Conservation (phyloP, 2,329 filamentous ascomycete species). For the Talaromyces sp. region DNA sequence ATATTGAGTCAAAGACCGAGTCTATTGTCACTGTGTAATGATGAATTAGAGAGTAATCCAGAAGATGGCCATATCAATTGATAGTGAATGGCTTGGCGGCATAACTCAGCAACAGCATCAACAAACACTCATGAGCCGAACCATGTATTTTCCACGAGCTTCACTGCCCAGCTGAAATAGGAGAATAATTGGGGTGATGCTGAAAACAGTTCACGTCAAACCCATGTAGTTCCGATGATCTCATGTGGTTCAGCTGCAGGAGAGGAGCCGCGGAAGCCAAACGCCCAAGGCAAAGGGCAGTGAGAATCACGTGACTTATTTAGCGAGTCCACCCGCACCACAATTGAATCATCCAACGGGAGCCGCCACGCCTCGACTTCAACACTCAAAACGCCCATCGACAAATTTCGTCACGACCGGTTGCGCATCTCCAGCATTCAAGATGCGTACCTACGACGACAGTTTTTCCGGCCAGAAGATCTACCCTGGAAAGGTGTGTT, state of each 20-base stretch:
- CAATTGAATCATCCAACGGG: slow-evolving; percentile 30
- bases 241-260: not conserved
- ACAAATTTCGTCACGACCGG: slow-evolving; percentile 33
- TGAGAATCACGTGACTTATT: slow-evolving; percentile 37
- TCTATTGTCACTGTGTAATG: not conserved
- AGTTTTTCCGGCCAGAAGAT: slow-evolving; percentile 73
- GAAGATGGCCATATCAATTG: not conserved
- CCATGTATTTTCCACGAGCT: not conserved
- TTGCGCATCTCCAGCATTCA: slow-evolving; percentile 48
- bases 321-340: slow-evolving; percentile 39
- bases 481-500: slow-evolving; percentile 71
- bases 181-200: not conserved
- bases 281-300: slow-evolving; percentile 26
- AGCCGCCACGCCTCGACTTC: slow-evolving; percentile 30
- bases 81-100: not conserved
- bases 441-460: slow-evolving; percentile 74
- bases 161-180: not conserved
- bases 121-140: not conserved
- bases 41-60: not conserved
- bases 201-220: not conserved
- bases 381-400: slow-evolving; percentile 39
- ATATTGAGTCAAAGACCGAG: not conserved
- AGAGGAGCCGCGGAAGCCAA: not conserved
- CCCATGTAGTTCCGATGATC: not conserved
- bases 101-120: not conserved